Percentiles rank a stretch among this genome's conserved stretches.
phyloP scores from a whole-genome alignment of 2,329 filamentous ascomycete species.

The Fusarium camptoceras region DNA sequence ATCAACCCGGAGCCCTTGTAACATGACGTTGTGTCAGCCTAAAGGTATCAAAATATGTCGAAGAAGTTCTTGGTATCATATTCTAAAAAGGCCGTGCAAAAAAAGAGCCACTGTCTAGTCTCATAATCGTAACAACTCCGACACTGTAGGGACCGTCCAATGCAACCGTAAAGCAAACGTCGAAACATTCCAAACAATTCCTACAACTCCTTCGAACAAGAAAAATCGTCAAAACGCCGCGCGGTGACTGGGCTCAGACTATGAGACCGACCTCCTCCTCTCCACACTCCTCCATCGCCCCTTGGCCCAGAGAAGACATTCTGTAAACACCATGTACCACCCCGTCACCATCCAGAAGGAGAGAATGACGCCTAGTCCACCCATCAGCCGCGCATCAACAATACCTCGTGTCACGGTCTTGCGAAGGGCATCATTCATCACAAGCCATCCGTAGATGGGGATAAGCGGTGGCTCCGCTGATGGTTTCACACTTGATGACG shows the following conservation, averaged over 20 bases:
- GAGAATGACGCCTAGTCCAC: slow-evolving; percentile 60
- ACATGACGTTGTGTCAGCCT: slow-evolving; percentile 24
- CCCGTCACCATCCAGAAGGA: slow-evolving; percentile 63
- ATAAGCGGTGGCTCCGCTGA: slow-evolving; percentile 50
- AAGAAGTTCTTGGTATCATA: slow-evolving; percentile 39
- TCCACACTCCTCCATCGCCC: slow-evolving; percentile 49
- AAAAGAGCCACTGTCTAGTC: slow-evolving; percentile 3
- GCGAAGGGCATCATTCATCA: slow-evolving; percentile 56
- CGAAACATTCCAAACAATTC: slow-evolving; percentile 2
- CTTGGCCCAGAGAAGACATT: slow-evolving; percentile 56
- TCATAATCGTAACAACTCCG: slow-evolving; percentile 14
- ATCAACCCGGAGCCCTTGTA: slow-evolving; percentile 25
- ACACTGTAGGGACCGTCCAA: slow-evolving; percentile 29
- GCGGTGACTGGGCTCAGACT: slow-evolving; percentile 2
- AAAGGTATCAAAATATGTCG: slow-evolving; percentile 4
- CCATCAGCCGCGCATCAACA: slow-evolving; percentile 58
- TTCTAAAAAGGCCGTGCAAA: slow-evolving; percentile 19
- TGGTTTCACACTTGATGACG: slow-evolving; percentile 28
- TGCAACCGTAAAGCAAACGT: slow-evolving; percentile 9
- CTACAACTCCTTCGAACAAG: slow-evolving; percentile 16
- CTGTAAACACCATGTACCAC: slow-evolving; percentile 62
- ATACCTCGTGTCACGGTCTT: slow-evolving; percentile 52
- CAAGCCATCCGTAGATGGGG: slow-evolving; percentile 59
- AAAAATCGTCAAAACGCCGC: slow-evolving; percentile 9
- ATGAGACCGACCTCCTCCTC: slow-evolving; percentile 36